phyloP scores from a whole-genome alignment of 179 eudicot species.

The Silene noctiflora region DNA sequence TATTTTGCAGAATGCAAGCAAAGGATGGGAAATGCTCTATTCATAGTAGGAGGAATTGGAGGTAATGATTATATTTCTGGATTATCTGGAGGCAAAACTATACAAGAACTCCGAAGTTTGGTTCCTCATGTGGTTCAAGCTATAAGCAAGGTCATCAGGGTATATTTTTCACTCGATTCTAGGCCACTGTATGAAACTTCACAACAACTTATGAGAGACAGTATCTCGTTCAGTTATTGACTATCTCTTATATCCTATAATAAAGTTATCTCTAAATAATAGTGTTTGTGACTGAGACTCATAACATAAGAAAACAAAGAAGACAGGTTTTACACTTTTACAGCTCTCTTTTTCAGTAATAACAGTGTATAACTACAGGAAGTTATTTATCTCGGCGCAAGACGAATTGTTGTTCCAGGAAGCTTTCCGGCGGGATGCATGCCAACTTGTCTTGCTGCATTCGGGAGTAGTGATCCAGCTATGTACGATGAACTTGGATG shows the following conservation, averaged over 20 bases:
- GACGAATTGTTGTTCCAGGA: conserved; percentile 17
- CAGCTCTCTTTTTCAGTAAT: neutral
- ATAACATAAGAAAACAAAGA: neutral
- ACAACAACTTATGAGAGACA: no score
- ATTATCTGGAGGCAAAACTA: neutral
- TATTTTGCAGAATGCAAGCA: neutral
- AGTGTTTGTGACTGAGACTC: no score
- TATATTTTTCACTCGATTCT: neutral
- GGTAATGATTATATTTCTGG: conserved; percentile 22
- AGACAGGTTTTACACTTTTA: no score
- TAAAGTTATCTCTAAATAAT: no score
- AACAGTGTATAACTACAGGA: conserved; percentile 5
- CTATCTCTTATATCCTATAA: no score
- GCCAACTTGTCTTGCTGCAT: conserved; percentile 11
- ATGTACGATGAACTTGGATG: conserved; percentile 16
- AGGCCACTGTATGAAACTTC: no score
- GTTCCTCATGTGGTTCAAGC: conserved; percentile 16
- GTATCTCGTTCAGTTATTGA: no score
- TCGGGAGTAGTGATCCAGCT: neutral
- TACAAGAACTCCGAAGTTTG: neutral
- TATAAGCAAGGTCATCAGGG: conserved; percentile 2
- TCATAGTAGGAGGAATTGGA: conserved; percentile 25
- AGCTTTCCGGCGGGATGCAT: conserved; percentile 19
- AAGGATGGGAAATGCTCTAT: conserved; percentile 15
- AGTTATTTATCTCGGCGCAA: conserved; percentile 18